Percentiles rank a stretch among this genome's conserved stretches.
phyloP scores from a whole-genome alignment of 2,329 filamentous ascomycete genomes.

The Hypocreales sp. region DNA sequence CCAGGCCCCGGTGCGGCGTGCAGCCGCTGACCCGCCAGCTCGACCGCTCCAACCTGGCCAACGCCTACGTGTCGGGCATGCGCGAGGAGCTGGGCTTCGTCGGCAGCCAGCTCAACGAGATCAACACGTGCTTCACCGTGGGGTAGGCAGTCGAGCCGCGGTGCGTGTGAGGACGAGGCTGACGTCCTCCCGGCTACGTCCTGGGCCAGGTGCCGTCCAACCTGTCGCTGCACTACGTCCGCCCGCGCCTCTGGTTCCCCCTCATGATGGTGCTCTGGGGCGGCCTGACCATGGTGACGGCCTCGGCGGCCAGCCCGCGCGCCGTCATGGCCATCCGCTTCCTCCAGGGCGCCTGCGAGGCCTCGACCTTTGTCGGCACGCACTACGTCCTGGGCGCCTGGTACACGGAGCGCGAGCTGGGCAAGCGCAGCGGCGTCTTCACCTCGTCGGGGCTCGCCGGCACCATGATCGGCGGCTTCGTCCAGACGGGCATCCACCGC shows the following conservation, averaged over 20 bases:
- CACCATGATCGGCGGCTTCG: slow-evolving; percentile 34
- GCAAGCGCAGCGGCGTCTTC: slow-evolving; percentile 48
- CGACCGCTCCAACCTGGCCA: slow-evolving; percentile 22
- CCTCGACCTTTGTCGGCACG: slow-evolving; percentile 23
- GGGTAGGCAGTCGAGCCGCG: slow-evolving; percentile 10
- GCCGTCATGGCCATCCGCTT: slow-evolving; percentile 23
- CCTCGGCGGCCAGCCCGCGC: slow-evolving; percentile 19
- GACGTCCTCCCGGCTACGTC: slow-evolving; percentile 15
- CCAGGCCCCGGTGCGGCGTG: too few relatives aligned
- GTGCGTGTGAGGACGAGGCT: background rate
- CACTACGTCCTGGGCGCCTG: slow-evolving; percentile 33
- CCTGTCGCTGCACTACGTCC: slow-evolving; percentile 45
- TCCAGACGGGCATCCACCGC: slow-evolving; percentile 45
- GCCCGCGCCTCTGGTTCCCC: slow-evolving; percentile 48
- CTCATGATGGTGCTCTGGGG: slow-evolving; percentile 50
- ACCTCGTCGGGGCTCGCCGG: slow-evolving; percentile 43
- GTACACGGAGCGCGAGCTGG: slow-evolving; percentile 45
- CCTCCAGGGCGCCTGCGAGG: slow-evolving; percentile 21
- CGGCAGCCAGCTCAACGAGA: slow-evolving; percentile 24
- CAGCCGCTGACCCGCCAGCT: too few relatives aligned
- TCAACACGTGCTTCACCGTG: slow-evolving; percentile 20
- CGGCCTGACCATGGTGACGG: slow-evolving; percentile 41
- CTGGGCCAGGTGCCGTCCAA: slow-evolving; percentile 47
- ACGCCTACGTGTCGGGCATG: slow-evolving; percentile 28
- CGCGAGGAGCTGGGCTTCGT: slow-evolving; percentile 29